Evolutionary conservation across 2,329 filamentous ascomycete species (phyloP).

Genomic region (Fusarium mexicanum): DNA sequence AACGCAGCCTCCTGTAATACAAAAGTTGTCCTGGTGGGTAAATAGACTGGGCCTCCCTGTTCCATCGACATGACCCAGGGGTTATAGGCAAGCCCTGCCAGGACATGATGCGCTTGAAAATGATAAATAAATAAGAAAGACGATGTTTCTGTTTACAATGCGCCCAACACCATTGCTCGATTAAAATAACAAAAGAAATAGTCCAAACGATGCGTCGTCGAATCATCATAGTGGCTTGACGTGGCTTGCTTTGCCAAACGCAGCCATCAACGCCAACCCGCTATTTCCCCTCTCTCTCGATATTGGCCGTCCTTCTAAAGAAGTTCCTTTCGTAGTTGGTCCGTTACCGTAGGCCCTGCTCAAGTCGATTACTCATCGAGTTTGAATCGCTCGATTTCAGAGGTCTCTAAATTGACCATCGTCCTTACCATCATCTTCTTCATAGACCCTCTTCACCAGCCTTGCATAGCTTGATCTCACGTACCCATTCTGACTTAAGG

Average conservation of each 20-base stretch:
- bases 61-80: slow-evolving; percentile 11
- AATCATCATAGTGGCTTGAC: slow-evolving; percentile 38
- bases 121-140: background rate
- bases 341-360: background rate
- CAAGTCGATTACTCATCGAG: slow-evolving; percentile 7
- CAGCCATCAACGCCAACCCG: slow-evolving; percentile 20
- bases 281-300: slow-evolving; percentile 24
- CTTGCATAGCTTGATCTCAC: slow-evolving; percentile 96
- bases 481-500: slow-evolving; percentile 97
- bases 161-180: slow-evolving; percentile 49
- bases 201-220: slow-evolving; percentile 38
- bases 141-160: slow-evolving; percentile 40
- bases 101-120: slow-evolving; percentile 29
- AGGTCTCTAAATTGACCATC: background rate
- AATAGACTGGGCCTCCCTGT: slow-evolving; percentile 26
- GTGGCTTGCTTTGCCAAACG: slow-evolving; percentile 24
- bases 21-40: background rate
- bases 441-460: slow-evolving; percentile 95
- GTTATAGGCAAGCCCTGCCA: slow-evolving; percentile 19
- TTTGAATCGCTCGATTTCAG: background rate
- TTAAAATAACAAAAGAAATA: slow-evolving; percentile 42
- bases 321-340: slow-evolving; percentile 1
- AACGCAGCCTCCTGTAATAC: slow-evolving; percentile 29
- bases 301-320: slow-evolving; percentile 6
- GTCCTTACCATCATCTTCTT: background rate